Evolutionary conservation across 2,329 filamentous ascomycete species (phyloP), one percentile per base, ranked within the genome.

Genomic region (Cladosporium sp.): DNA sequence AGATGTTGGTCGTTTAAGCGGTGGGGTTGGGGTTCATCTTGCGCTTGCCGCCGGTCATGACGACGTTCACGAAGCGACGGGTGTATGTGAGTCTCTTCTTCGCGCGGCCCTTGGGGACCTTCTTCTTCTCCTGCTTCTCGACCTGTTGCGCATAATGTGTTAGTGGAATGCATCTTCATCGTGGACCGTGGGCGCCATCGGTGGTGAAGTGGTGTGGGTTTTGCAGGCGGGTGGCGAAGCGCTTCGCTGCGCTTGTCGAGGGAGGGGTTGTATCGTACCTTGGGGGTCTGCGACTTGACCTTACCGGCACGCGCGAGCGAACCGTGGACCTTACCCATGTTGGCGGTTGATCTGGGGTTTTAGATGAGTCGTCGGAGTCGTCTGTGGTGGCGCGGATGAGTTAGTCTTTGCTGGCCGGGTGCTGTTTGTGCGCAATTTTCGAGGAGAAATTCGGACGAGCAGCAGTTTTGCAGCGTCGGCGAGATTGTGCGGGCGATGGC

Each of bases 11-110:
- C 13, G 60, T 56, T 65, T 89, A 90, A 70, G 85, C 75, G 75
- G 84, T 85, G 72, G 89, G 88, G 84, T 91, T 91, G 77, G 89
- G 88, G 86, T 92, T 92, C 89, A 92, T 92, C 89, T 97, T 97
- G 80, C 93, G 85, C 92, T 97, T 97, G 82, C 93, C 93, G 79
- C 91, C 92, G 68, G 92, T 95, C 80, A 96, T 85, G 74, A 90
- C 94, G 76, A 97, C 91, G 82, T 97, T 97, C 71, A 97, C 92
- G 83, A 97, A 97, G 74, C 93, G 91, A 78, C 93, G 89, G 71
- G 91, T 96, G 86, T 97, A 97, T 78, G 85, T 87, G 77, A 95
- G 87, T 75, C 93, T 87, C 91, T 97, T 97, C 83, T 94, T 91
- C 71, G 93, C 93, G 75, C 93, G 91, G 75, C 93, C 93, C 87